Base-by-base conservation (phyloP, 1,284 basidiomycete species). In the Ceratobasidium sp. region DNA sequence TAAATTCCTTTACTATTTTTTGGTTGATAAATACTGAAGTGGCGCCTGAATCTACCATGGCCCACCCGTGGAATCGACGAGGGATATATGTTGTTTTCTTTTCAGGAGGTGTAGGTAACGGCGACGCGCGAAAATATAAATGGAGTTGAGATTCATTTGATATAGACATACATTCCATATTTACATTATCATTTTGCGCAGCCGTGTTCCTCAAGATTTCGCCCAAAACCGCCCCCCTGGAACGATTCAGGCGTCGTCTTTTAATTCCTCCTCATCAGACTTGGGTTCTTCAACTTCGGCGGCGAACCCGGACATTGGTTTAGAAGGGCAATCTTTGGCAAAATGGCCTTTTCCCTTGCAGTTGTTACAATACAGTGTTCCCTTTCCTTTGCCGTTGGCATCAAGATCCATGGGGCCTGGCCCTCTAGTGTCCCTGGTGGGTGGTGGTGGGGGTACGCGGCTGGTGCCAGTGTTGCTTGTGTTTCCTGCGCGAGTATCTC, bases 111-210 rank as follows among this genome's bases (percentile, higher is more conserved):
- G 15, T 12, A 12, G 60, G 23, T 12, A 39, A 10, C 13, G 39
- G 60, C 2, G 20, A 28, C 3, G 60, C 60, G 18, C 13, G 3
- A 39, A 61, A 61, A 7, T 39, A 40, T 39, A 61, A 7, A 61
- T 55, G n/a, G 2, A 23, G n/a, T 55, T 55, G 53, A 1, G 49
- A 51, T 23, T 60, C 56, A 13, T 60, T 60, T 3, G 28, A 60
- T 13, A 60, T 3, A n/a, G 60, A 63, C 60, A 63, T 63, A 63
- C 33, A 40, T 63, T 63, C 60, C 39, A 63, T 33, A 60, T 49
- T 44, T 12, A 46, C 7, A 33, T 51, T 68, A 2, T 12, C 9
- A 67, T 33, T 6, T 0, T 39, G 44, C 20, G 20, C 20, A 42
- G 44, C 26, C 42, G 23, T 20, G 28, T 53, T 39, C 2, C 33